phyloP scores from a whole-genome alignment of 306 rosid genomes.

The Trifolium dubium region DNA sequence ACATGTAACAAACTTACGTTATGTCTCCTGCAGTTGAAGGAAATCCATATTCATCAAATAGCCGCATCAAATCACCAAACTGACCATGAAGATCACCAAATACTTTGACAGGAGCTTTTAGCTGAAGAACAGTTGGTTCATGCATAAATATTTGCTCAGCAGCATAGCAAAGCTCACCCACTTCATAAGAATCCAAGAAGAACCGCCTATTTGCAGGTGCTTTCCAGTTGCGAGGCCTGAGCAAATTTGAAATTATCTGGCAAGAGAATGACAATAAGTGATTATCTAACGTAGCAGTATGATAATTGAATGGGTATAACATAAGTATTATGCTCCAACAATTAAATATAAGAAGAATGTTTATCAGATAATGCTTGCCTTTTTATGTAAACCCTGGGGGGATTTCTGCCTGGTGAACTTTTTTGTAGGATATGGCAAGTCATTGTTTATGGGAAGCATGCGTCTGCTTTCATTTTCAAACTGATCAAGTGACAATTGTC shows the following conservation, averaged over 20 bases:
- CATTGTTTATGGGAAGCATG: constrained; percentile 88
- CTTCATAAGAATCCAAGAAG: constrained; percentile 98
- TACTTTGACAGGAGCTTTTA: constrained; percentile 96
- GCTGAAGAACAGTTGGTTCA: constrained; percentile 95
- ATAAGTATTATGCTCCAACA: constrained; percentile 14
- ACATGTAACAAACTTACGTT: constrained; percentile 67
- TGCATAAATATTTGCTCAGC: constrained; percentile 99
- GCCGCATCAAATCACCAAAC: constrained; percentile 99
- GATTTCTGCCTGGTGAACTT: constrained; percentile 93
- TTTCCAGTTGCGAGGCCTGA: constrained; percentile 98
- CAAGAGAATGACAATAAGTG: constrained; percentile 35
- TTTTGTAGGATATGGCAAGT: constrained; percentile 71
- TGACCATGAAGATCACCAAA: constrained; percentile 99
- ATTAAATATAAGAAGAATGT: constrained; percentile 16
- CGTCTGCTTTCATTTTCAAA: constrained; percentile 99
- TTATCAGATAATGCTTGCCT: constrained; percentile 58
- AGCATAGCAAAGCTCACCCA: constrained; percentile 98
- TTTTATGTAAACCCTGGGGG: constrained; percentile 96
- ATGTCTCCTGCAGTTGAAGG: constrained; percentile 99
- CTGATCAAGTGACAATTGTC: constrained; percentile 96
- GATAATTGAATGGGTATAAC: constrained; percentile 14
- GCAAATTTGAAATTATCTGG: constrained; percentile 86
- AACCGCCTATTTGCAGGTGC: constrained; percentile 88
- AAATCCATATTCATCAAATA: constrained; percentile 99
- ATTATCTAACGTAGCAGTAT: constrained; percentile 30